phyloP scores from a whole-genome alignment of 208 protist genomes.

The Histomonas meleagridis region DNA sequence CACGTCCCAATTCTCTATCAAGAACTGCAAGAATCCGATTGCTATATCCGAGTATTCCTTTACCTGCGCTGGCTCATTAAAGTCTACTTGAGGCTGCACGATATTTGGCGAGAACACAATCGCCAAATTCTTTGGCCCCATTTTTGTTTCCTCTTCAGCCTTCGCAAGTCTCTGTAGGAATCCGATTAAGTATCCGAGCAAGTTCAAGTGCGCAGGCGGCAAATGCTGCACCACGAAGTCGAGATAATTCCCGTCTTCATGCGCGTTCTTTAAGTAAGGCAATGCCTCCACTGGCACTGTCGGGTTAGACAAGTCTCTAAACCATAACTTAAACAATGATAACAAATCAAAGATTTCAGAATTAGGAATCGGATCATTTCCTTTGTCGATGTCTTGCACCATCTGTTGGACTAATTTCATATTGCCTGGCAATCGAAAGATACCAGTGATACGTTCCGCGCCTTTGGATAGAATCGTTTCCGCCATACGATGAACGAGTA shows the following conservation, averaged over 20 bases:
- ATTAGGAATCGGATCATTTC: not conserved
- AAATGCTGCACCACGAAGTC: not conserved
- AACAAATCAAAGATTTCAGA: not conserved
- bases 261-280: not conserved
- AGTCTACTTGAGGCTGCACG: not conserved
- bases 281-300: not conserved
- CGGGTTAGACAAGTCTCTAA: not conserved
- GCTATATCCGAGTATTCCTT: not conserved
- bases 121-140: not conserved
- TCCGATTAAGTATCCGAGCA: not conserved
- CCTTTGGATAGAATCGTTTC: not conserved
- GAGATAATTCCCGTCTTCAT: not conserved
- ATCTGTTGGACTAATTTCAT: not conserved
- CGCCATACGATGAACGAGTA: not conserved
- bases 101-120: slow-evolving; percentile 19
- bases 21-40: not conserved
- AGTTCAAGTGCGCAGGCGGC: not conserved
- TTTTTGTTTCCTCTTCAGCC: not conserved
- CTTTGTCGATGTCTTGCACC: not conserved
- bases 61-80: not conserved
- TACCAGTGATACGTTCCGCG: not conserved
- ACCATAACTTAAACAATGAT: not conserved
- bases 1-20: not conserved
- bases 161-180: not conserved
- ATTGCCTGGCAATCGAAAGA: not conserved